phyloP scores from a whole-genome alignment of 371 early-diverging fungal species.

The Cokeromyces recurvatus region DNA sequence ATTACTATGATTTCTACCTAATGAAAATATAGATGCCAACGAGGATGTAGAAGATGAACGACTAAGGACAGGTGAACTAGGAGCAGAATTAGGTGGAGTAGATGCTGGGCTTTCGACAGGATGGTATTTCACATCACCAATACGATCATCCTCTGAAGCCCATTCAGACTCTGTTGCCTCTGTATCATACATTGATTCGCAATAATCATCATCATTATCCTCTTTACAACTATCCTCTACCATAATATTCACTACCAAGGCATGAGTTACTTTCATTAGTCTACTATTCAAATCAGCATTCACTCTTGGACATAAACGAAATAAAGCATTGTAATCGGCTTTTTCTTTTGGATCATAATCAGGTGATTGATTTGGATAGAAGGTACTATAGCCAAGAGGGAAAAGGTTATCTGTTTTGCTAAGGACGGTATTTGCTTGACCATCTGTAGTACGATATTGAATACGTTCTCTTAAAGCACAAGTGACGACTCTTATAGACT shows the following conservation, averaged over 20 bases:
- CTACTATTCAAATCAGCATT: conserved; percentile 25
- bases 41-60: conserved; percentile 41
- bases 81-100: conserved; percentile 19
- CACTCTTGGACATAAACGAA: conserved; percentile 28
- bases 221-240: conserved; percentile 17
- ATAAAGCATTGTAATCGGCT: conserved; percentile 26
- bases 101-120: conserved; percentile 1
- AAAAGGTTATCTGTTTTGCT: conserved; percentile 24
- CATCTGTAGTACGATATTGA: conserved; percentile 37
- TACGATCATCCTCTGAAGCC: conserved; percentile 21
- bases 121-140: conserved; percentile 2
- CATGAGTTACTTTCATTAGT: conserved; percentile 24
- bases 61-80: conserved; percentile 28
- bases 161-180: conserved; percentile 22
- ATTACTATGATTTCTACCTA: conserved; percentile 22
- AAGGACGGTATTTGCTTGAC: conserved; percentile 14
- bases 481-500: conserved; percentile 33
- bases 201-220: conserved; percentile 12
- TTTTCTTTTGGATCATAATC: conserved; percentile 21
- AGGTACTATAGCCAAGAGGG: conserved; percentile 27
- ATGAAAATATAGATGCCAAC: conserved; percentile 43
- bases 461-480: conserved; percentile 39
- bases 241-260: conserved; percentile 26
- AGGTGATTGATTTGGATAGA: conserved; percentile 20
- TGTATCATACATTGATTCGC: conserved; percentile 18